Base-by-base conservation (phyloP, 2,329 filamentous ascomycete species). In the Lecanicillium sp. region DNA sequence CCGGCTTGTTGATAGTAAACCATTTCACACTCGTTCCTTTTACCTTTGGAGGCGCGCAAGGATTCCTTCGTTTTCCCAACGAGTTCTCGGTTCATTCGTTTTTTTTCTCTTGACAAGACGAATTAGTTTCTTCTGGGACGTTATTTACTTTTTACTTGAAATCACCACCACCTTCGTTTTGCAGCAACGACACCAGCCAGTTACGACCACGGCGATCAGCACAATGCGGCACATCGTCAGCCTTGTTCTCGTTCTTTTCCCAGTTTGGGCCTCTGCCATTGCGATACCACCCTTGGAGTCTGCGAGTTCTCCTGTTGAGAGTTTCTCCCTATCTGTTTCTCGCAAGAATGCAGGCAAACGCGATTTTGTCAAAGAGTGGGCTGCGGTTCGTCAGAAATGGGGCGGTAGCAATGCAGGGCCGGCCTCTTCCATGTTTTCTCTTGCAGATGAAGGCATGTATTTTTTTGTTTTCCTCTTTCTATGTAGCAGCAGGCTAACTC, bases 331-430 rank as follows among this genome's bases (percentile, higher is more conserved):
- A 6, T 42, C 51, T 5, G 56, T 54, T 29, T 39, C 32, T 33
- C 48, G 50, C 28, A 49, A 44, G 3, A 39, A 38, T 10, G 37
- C 42, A 11, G 45, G 42, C n/a, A 49, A 51, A 40, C 49, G 52
- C 13, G 46, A 60, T 39, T 63, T 61, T 44, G 44, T 55, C 11
- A 48, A 48, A 14, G 60, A 61, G 29, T 60, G 55, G 53, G 51
- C 49, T 6, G 55, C 57, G 11, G 57, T 52, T 5, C 54, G 51
- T 13, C 45, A 49, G 44, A 61, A 59, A 51, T 63, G 60, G 60
- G 60, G 58, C 5, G 52, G 46, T 8, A 46, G 43, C 3, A 40
- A 51, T 20, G 40, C 54, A 0, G 37, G 40, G 15, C 43, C 49
- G 5, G 40, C 47, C 11, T 14, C 47, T 9, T 43, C 48, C 7